Evolutionary conservation across 1,284 basidiomycete genomes (phyloP), one percentile per base, ranked within the genome.

Genomic region (Hemileia vastatrix): DNA sequence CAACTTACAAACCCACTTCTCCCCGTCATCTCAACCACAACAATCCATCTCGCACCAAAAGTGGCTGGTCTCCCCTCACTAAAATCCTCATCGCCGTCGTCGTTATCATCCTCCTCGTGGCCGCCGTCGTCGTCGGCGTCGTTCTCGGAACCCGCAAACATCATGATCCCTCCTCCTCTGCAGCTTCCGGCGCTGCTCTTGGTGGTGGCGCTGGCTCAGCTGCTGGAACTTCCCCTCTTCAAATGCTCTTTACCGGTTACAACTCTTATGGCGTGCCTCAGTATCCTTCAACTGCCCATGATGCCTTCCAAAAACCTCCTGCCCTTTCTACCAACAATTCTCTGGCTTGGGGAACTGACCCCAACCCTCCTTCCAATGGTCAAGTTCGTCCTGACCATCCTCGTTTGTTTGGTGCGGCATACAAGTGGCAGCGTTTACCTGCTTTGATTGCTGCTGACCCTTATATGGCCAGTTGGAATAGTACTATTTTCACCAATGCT

Each of bases 401-500:
- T 21, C 87, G 90, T 65, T 81, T 99, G 66, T 87, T 96, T 68
- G 93, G 93, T 15, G 90, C 94, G 9, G 72, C 81, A 13, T 93
- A 91, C 81, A 91, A 92, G 77, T 97, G 95, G 94, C 78, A 83
- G 27, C 89, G 85, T 23, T 82, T 99, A 40, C 84, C 75, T 13
- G 66, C 85, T 9, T 80, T 93, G 68, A 96, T 97, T 72, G 76
- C 80, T 64, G 84, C 81, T 65, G 88, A 95, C 76, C 85, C 91
- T 8, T 96, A 96, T 24, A 24, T 63, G 24, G 54, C 54, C 13
- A 31, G 44, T 54, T 98, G 93, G 94, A 96, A 98, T 78, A 80
- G 82, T 47, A 88, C 88, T 48, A 96, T 98, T 72, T 89, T 97
- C 70, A 77, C 65, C 31, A 97, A 98, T 77, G 94, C 93, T 6